Conservation (phyloP, 306 rosid species). For the Vachellia pachyceras region DNA sequence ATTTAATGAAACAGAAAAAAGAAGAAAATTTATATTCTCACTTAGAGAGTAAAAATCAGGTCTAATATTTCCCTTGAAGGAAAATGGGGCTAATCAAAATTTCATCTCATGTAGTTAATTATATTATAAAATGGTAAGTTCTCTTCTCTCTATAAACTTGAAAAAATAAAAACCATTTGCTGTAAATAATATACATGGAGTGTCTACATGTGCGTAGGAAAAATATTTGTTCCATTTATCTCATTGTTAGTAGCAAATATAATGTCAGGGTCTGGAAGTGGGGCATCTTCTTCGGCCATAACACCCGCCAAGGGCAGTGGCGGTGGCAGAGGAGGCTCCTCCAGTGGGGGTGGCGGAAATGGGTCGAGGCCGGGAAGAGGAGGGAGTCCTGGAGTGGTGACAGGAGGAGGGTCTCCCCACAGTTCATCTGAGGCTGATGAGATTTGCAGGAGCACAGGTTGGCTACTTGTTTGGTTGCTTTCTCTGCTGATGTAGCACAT, state of each 20-base stretch:
- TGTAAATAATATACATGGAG: too few species aligned
- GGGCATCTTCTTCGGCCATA: not conserved
- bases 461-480: conserved; percentile 20
- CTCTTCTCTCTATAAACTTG: too few species aligned
- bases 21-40: too few species aligned
- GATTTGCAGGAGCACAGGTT: not conserved
- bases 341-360: not conserved
- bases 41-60: too few species aligned
- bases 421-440: not conserved
- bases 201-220: not conserved
- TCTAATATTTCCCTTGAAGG: too few species aligned
- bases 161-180: not conserved
- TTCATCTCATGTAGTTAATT: too few species aligned
- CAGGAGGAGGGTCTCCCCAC: not conserved
- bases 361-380: not conserved
- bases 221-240: not conserved
- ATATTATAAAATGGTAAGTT: too few species aligned
- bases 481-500: not conserved
- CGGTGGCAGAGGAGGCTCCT: not conserved
- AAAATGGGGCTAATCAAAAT: too few species aligned
- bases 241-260: not conserved
- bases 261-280: not conserved
- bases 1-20: too few species aligned
- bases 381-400: not conserved
- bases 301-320: not conserved